Evolutionary conservation across 352 stramenopile species (phyloP).

Genomic region (Thalassiosira ordinaria): DNA sequence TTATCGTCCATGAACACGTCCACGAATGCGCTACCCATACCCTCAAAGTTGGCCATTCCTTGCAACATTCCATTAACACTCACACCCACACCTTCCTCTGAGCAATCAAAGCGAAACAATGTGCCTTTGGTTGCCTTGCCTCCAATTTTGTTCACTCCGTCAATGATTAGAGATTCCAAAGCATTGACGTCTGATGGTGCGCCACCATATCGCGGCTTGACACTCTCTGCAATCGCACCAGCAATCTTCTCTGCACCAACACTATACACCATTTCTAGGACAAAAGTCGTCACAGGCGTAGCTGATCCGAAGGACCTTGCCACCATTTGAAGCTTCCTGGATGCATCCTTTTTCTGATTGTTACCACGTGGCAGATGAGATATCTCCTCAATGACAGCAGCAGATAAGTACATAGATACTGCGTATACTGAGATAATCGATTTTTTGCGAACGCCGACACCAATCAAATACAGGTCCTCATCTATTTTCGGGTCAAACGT

Average conservation of each 20-base stretch:
- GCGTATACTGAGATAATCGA: conserved; percentile 70
- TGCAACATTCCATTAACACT: conserved; percentile 62
- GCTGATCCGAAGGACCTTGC: conserved; percentile 9
- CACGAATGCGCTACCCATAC: conserved; percentile 63
- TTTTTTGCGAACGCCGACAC: conserved; percentile 69
- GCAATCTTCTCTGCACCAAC: conserved; percentile 75
- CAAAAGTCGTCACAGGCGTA: conserved; percentile 55
- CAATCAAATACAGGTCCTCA: conserved; percentile 53
- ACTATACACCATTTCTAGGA: conserved; percentile 76
- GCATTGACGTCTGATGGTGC: conserved; percentile 41
- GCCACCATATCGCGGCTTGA: conserved; percentile 54
- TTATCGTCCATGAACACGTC: conserved; percentile 80
- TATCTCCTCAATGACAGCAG: conserved; percentile 36
- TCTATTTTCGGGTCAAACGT: conserved; percentile 50
- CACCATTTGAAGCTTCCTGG: neutral
- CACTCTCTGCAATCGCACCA: conserved; percentile 67
- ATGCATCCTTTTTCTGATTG: conserved; percentile 34
- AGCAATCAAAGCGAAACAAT: conserved; percentile 71
- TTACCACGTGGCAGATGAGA: conserved; percentile 38
- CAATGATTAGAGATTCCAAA: conserved; percentile 64
- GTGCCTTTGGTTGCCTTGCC: conserved; percentile 55
- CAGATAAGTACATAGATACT: conserved; percentile 64
- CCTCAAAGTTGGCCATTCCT: conserved; percentile 39
- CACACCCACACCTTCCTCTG: conserved; percentile 39
- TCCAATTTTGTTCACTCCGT: conserved; percentile 55